Evolutionary conservation across 2,329 filamentous ascomycete species (phyloP), one percentile per base, ranked within the genome.

Genomic region (Sporothrix inflata): DNA sequence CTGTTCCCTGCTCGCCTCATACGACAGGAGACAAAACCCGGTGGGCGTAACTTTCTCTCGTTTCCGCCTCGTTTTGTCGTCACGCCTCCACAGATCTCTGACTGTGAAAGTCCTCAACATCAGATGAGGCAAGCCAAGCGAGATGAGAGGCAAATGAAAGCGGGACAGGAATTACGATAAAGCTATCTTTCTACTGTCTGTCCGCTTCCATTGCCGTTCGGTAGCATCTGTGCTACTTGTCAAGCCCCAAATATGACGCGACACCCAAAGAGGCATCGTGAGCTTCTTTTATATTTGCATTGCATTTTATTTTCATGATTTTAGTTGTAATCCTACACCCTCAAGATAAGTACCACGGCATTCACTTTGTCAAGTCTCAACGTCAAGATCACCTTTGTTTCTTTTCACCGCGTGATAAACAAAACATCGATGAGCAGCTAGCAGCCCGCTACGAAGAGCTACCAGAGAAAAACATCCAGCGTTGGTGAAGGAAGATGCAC

Each of bases 371-470:
- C 57, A 40, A 40, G 57, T 40, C 34, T 40, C 9, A 2, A n/a
- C n/a, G 6, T 61, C 19, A 19, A 19, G 9, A 24, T 45, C 21
- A 16, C 14, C 0, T 53, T 68, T 68, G 65, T 68, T 68, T 68
- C 45, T 68, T 16, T 12, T 9, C 5, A 21, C 19, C 1, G 9
- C 19, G 4, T 9, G 45, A n/a, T 5, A 68, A 68, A 68, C 65
- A 68, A 68, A 68, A 68, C 65, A 68, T 38, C 27, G 47, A 68
- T 51, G 47, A 51, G 65, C 65, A 68, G n/a, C 65, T 53, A 68
- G 47, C 47, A 68, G 30, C 14, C 12, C 47, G 45, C 9, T 11
- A 11, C 1, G 19, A n/a, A 21, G 21, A 68, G 30, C 8, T 53
- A 30, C 65, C 45, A 49, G 3, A n/a, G 9, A 61, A 61, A 2